These are phyloP conservation scores for Leptosphaerulina australis DNA, from an alignment of 2,329 filamentous ascomycete species.

Conservation along the genomic window DNA sequence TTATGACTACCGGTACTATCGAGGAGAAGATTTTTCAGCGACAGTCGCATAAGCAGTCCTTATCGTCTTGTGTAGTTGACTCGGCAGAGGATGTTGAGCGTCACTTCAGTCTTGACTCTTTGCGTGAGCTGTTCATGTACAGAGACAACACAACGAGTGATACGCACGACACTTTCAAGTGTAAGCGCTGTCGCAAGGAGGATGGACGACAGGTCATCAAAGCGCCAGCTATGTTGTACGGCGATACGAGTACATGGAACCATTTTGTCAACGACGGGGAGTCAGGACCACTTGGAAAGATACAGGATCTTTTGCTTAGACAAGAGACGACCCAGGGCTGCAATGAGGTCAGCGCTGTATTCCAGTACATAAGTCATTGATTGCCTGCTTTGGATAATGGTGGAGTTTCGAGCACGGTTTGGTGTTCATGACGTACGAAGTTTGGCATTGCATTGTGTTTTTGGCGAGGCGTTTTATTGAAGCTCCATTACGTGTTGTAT, in stretches of 20 bases:
- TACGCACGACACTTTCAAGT: constrained; percentile 98
- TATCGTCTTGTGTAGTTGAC: constrained; percentile 96
- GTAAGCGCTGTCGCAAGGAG: constrained; percentile 83
- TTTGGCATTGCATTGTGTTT: neutral
- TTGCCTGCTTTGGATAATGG: neutral
- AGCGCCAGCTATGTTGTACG: constrained; percentile 92
- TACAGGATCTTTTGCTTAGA: constrained; percentile 87
- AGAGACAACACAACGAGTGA: constrained; percentile 83
- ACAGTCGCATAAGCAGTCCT: constrained; percentile 95
- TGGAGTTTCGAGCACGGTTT: neutral
- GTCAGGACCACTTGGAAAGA: constrained; percentile 71
- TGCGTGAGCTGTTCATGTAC: constrained; percentile 95
- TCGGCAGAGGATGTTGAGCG: constrained; percentile 95
- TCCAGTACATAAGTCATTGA: constrained; percentile 93
- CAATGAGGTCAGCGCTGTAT: constrained; percentile 86
- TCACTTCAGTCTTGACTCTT: constrained; percentile 89
- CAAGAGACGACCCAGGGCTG: constrained; percentile 74
- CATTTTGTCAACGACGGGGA: constrained; percentile 84
- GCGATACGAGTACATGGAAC: constrained; percentile 99
- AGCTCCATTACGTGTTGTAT: too few relatives aligned
- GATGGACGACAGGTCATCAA: constrained; percentile 89
- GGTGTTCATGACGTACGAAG: neutral
- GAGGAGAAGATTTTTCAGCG: constrained; percentile 99
- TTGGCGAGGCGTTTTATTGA: neutral
- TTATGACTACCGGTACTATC: constrained; percentile 96